Evolutionary conservation across 768 basidiomycete genomes (phyloP), one percentile per base, ranked within the genome.

Genomic region (Lactarius trivialis): DNA sequence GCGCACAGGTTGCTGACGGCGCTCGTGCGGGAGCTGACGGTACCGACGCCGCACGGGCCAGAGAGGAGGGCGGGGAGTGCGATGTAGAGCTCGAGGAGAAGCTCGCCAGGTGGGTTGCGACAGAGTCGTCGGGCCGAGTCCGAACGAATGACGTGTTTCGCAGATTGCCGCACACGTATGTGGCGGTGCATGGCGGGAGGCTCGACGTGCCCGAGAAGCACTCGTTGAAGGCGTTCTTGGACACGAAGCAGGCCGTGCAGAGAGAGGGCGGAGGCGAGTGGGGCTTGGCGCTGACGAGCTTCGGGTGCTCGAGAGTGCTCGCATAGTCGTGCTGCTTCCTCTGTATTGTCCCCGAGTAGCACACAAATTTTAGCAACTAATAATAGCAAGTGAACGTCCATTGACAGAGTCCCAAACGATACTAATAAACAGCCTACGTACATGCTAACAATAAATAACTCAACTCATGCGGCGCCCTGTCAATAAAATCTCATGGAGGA

Each of bases 21-120:
- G 1, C 69, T 89, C 14, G 73, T 90, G 60, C 74, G 76, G 24
- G 79, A 81, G 11, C 70, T 91, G 4, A 77, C 75, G 0, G 70
- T 73, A 6, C 87, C 88, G 8, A 65, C 85, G 24, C 86, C 88
- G 11, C 77, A 82, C 58, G 89, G 88, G 0, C 77, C 76, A 6
- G 85, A 90, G 88, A 90, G 19, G 87, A 89, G 62, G 73, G 75
- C 48, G 75, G 75, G n/a, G 82, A 74, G 7, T 11, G 28, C 9
- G 89, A 89, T 70, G 68, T 69, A 3, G 84, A 88, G 58, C 85
- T 85, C 41, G 83, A 85, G 71, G 88, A 88, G 71, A 88, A 85
- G 66, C 71, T 81, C 2, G 65, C 85, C 21, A 78, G 80, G 84
- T 83, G 55, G 55, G 79, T n/a, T 58, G 17, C 26, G 32, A 33